phyloP scores from a whole-genome alignment of 768 basidiomycete genomes.

The Tricholomella constricta region DNA sequence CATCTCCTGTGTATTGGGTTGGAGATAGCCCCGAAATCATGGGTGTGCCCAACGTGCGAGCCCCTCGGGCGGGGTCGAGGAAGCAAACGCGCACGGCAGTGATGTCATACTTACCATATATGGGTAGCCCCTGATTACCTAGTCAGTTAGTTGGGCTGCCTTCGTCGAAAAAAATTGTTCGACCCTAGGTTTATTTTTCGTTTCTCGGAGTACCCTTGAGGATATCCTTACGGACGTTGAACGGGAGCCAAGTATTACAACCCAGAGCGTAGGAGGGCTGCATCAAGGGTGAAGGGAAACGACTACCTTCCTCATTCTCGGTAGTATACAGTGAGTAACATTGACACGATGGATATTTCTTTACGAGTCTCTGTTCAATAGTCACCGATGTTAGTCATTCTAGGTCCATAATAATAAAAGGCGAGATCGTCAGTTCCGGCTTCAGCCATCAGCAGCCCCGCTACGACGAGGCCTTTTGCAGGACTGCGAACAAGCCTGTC shows the following conservation, averaged over 20 bases:
- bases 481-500: slow-evolving; percentile 39
- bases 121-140: too few species aligned
- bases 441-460: slow-evolving; percentile 57
- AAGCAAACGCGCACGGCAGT: too few species aligned
- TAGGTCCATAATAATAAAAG: slow-evolving; percentile 40
- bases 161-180: too few species aligned
- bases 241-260: not conserved
- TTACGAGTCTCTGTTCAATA: not conserved
- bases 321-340: not conserved
- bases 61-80: too few species aligned
- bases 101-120: too few species aligned
- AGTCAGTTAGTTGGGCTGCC: too few species aligned
- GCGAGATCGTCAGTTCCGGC: slow-evolving; percentile 53
- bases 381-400: slow-evolving; percentile 13
- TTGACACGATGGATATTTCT: not conserved
- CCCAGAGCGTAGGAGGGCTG: not conserved
- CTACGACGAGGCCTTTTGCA: slow-evolving; percentile 48
- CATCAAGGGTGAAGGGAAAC: not conserved
- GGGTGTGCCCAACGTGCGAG: too few species aligned
- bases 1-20: too few species aligned
- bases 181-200: too few species aligned
- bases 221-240: not conserved
- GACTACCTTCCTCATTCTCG: too few species aligned
- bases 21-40: too few species aligned
- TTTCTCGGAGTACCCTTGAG: not conserved